Base-by-base conservation (phyloP, 2,329 filamentous ascomycete genomes). In the Fusarium brachygibbosum region DNA sequence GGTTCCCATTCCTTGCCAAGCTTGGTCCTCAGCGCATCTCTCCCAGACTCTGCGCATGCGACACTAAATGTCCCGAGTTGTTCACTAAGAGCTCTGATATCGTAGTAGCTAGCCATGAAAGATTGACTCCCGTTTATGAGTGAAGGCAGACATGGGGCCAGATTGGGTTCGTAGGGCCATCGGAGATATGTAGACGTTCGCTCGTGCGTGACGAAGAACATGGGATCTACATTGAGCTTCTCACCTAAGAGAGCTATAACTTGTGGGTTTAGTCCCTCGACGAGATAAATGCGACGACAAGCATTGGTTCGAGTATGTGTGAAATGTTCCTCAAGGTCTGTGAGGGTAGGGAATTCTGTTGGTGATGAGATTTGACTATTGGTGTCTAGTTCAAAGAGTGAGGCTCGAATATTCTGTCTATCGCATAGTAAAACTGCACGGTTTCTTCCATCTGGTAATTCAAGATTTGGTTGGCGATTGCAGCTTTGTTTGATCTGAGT, bases 141-240 rank as follows among this genome's bases (percentile, higher is more conserved):
- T n/a, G 50, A 58, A 21, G 55, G 50, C 14, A 56, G 17, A 9
- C 37, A 56, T 16, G 55, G 50, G 8, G 55, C 37, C 34, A 58
- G 25, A 21, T 58, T 58, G 23, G 55, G 55, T 13, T 58, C 50
- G 14, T 58, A 58, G 12, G 55, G 55, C 50, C 50, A 58, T 17
- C 37, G 31, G 13, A 58, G n/a, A 44, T 42, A 58, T 35, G 55
- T 56, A 17, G 55, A 58, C 10, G 55, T 56, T 44, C 37, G 38
- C 37, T 58, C 50, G 17, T 56, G 55, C 21, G 31, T 56, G 37
- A 56, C 55, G 21, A 58, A 56, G 21, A 58, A 56, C 19, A 58
- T 35, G n/a, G 50, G 55, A 6, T 56, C 55, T 35, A 58, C 11
- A 21, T 42, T 32, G 34, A 58, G 50, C 25, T 37, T 32, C 14